A percentile compares a stretch with the other conserved stretches of the same genome.
phyloP scores from a whole-genome alignment of 2,329 filamentous ascomycete genomes.

The Ophiostoma australiae region DNA sequence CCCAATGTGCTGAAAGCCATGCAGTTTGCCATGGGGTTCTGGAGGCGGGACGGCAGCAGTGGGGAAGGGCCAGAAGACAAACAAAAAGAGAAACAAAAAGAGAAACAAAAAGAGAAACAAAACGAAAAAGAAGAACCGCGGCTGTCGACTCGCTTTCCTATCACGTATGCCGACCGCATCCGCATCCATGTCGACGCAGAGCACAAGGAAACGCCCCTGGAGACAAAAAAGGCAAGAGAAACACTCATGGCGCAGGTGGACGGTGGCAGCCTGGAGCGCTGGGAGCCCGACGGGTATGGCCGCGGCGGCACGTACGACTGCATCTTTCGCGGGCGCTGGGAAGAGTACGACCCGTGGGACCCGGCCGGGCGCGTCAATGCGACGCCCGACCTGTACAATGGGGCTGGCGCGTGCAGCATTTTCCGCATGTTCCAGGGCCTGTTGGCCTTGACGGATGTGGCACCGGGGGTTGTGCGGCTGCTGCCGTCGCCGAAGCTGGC shows the following conservation, averaged over 20 bases:
- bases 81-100: neutral
- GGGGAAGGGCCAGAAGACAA: no score
- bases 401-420: conserved; percentile 53
- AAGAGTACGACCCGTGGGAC: conserved; percentile 54
- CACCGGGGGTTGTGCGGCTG: conserved; percentile 45
- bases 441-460: conserved; percentile 49
- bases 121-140: neutral
- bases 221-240: conserved; percentile 33
- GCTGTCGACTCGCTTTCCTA: conserved; percentile 49
- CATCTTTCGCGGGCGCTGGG: conserved; percentile 52
- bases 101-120: neutral
- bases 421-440: conserved; percentile 58
- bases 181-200: conserved; percentile 56
- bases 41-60: conserved; percentile 41
- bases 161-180: conserved; percentile 64
- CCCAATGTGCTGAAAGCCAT: conserved; percentile 59
- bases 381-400: conserved; percentile 54
- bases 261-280: conserved; percentile 65
- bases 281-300: conserved; percentile 64
- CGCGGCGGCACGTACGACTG: conserved; percentile 52
- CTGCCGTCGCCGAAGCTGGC: conserved; percentile 46
- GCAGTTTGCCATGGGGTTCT: conserved; percentile 61
- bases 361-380: conserved; percentile 49
- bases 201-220: conserved; percentile 30
- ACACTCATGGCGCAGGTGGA: conserved; percentile 62